Conservation (phyloP, 2,329 filamentous ascomycete genomes). For the Sporothrix brasiliensis region DNA sequence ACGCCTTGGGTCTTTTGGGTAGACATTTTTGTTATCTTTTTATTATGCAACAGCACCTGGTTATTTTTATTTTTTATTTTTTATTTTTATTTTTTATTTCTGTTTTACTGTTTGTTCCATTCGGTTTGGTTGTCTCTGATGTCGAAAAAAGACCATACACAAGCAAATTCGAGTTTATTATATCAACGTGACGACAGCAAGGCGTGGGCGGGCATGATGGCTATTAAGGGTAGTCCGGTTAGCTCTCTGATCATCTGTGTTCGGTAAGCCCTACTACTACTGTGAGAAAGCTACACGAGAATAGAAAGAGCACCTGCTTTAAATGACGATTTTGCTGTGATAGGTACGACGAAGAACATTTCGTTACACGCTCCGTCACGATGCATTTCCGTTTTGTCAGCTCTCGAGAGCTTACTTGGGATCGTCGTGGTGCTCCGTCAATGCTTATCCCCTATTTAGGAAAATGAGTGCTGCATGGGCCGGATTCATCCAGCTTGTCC, state of each 20-base stretch:
- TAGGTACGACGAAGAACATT: neutral
- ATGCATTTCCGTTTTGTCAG: neutral
- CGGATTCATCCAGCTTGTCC: neutral
- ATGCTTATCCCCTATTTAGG: neutral
- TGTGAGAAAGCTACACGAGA: neutral
- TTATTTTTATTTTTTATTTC: too few relatives aligned
- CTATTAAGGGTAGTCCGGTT: too few relatives aligned
- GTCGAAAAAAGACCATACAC: neutral
- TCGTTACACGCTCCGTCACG: neutral
- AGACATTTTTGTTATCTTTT: neutral
- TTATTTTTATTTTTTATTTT: too few relatives aligned
- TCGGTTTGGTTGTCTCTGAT: neutral
- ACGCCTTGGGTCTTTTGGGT: neutral
- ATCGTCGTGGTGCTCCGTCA: slow-evolving; percentile 1
- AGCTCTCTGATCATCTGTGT: too few relatives aligned
- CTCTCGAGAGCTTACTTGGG: slow-evolving; percentile 3
- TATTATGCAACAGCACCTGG: neutral
- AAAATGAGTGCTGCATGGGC: neutral
- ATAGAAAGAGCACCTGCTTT: neutral
- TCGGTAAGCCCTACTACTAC: too few relatives aligned
- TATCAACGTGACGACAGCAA: too few relatives aligned
- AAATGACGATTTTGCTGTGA: too few relatives aligned
- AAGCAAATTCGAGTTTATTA: neutral
- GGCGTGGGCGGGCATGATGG: too few relatives aligned
- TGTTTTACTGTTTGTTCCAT: neutral